Conservation (phyloP, 1,139 yeast genomes). For the Blastobotrys persicus region DNA sequence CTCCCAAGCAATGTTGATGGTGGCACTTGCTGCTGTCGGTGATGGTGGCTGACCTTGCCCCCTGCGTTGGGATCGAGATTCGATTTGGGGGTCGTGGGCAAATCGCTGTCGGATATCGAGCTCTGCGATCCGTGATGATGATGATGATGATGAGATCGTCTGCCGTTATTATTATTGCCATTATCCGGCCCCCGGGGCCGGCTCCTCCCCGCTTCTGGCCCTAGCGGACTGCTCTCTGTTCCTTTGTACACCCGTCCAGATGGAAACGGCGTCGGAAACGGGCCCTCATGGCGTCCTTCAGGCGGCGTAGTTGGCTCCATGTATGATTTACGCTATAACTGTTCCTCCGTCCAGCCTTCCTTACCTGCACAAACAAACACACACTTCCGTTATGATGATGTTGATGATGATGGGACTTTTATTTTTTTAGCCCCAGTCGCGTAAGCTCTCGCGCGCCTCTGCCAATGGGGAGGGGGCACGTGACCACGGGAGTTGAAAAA, state of each 20-base stretch:
- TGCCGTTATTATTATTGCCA: neutral
- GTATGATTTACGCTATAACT: neutral
- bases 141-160: neutral
- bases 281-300: conserved; percentile 4
- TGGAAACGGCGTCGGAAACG: conserved; percentile 26
- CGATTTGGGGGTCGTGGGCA: conserved; percentile 5
- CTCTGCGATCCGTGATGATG: neutral
- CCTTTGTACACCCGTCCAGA: conserved; percentile 16
- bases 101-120: neutral
- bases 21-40: conserved; percentile 11
- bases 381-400: no score
- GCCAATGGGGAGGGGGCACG: no score
- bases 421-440: no score
- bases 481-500: no score
- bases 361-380: no score
- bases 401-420: no score
- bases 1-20: conserved; percentile 12
- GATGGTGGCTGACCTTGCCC: conserved; percentile 3
- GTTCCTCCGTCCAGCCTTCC: no score
- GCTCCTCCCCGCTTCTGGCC: neutral
- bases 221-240: conserved; percentile 1
- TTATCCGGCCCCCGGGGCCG: no score
- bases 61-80: neutral
- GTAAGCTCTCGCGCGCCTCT: no score
- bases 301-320: conserved; percentile 10